These are phyloP conservation scores for Metschnikowia noctiluminum DNA, from an alignment of 805 yeast species.

Conservation along the genomic window DNA sequence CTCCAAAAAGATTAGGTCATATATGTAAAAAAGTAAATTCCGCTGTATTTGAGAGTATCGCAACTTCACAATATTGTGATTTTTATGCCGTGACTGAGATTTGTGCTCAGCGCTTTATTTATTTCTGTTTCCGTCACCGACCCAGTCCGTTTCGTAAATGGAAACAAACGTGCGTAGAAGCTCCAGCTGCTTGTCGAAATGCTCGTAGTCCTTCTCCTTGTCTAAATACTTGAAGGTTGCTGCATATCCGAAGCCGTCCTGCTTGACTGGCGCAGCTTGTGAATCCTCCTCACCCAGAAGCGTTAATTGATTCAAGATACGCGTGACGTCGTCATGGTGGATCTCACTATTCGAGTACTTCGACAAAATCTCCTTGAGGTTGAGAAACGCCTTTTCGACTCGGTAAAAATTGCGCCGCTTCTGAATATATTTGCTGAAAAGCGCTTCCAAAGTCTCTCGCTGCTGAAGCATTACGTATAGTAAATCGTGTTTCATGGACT, in stretches of 20 bases:
- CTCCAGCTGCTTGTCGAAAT: conserved; percentile 10
- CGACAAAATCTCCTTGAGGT: conserved; percentile 18
- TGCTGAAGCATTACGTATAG: conserved; percentile 28
- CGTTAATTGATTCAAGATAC: conserved; percentile 11
- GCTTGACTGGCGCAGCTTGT: conserved; percentile 3
- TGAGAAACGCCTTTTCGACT: conserved; percentile 12
- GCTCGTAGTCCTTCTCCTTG: conserved; percentile 4
- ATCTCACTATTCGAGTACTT: conserved; percentile 16
- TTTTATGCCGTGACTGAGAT: not conserved
- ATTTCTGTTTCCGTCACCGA: not conserved
- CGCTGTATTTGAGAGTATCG: no score
- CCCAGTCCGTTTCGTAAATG: conserved; percentile 10
- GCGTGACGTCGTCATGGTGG: conserved; percentile 11
- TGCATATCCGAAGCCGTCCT: conserved; percentile 16
- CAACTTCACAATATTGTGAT: not conserved
- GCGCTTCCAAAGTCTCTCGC: conserved; percentile 18
- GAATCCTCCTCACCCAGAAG: conserved; percentile 7
- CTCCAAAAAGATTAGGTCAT: conserved; percentile 24
- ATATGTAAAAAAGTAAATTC: not conserved
- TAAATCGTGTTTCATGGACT: conserved; percentile 29
- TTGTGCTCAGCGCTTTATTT: not conserved
- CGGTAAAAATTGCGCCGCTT: conserved; percentile 13
- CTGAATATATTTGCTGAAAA: conserved; percentile 17
- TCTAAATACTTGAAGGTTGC: conserved; percentile 21
- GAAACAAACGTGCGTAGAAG: conserved; percentile 6